phyloP scores from a whole-genome alignment of 2,329 filamentous ascomycete species.

The Xylariomycetidae sp. region DNA sequence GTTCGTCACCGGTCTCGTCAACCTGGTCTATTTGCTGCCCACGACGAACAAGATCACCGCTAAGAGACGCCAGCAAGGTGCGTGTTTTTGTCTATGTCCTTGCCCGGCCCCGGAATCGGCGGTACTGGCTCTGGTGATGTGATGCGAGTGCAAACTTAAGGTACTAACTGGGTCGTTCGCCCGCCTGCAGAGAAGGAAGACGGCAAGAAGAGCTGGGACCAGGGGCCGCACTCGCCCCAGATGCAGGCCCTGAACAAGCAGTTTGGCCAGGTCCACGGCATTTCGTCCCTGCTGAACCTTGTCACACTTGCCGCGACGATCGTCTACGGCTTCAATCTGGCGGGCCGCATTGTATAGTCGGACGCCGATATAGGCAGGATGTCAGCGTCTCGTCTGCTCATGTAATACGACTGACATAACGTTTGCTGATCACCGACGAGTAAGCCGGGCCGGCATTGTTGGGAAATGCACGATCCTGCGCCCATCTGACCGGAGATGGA shows the following conservation, averaged over 20 bases:
- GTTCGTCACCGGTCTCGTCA: conserved; percentile 64
- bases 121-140: too few relatives aligned
- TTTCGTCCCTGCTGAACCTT: conserved; percentile 76
- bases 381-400: too few relatives aligned
- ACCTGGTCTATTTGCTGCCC: conserved; percentile 67
- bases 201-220: conserved; percentile 79
- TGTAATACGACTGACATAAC: too few relatives aligned
- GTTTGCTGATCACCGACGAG: too few relatives aligned
- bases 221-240: conserved; percentile 72
- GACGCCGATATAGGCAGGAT: too few relatives aligned
- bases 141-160: neutral
- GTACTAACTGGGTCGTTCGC: conserved; percentile 10
- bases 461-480: too few relatives aligned
- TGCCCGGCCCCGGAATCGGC: too few relatives aligned
- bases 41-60: conserved; percentile 69
- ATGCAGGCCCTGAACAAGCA: conserved; percentile 75
- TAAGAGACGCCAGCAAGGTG: conserved; percentile 73
- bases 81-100: too few relatives aligned
- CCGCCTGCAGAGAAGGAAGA: conserved; percentile 66
- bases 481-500: too few relatives aligned
- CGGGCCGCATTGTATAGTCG: too few relatives aligned
- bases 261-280: conserved; percentile 74
- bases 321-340: conserved; percentile 72
- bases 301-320: conserved; percentile 62
- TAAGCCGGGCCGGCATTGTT: too few relatives aligned